Conservation (phyloP, 2,329 filamentous ascomycete species). For the Xylariaceae sp. region DNA sequence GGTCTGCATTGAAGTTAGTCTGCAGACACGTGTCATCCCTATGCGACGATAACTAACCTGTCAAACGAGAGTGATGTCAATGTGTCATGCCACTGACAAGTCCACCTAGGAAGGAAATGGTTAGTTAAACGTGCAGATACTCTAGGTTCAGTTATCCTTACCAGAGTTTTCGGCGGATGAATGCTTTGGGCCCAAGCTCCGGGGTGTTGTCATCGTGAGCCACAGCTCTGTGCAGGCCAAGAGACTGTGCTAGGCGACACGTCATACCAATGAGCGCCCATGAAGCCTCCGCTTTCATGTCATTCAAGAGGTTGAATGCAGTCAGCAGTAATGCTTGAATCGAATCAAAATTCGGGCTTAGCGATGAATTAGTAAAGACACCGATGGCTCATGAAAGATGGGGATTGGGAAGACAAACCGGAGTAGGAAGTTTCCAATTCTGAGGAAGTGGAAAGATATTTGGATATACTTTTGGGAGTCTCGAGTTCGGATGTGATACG, state of each 20-base stretch:
- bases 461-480: constrained; percentile 60
- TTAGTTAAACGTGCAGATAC: not conserved
- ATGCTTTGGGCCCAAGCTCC: constrained; percentile 48
- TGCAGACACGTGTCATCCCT: not conserved
- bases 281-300: constrained; percentile 66
- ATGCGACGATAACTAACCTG: constrained; percentile 38
- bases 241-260: constrained; percentile 60
- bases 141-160: constrained; percentile 26
- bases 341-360: constrained; percentile 59
- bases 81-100: constrained; percentile 64
- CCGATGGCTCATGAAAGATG: too few relatives aligned
- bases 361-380: too few relatives aligned
- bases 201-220: constrained; percentile 43
- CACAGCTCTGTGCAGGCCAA: constrained; percentile 54
- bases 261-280: constrained; percentile 63
- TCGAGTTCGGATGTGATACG: constrained; percentile 56
- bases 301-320: constrained; percentile 61
- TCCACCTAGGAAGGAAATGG: constrained; percentile 42
- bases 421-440: constrained; percentile 60
- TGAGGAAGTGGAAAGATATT: constrained; percentile 62
- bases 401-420: constrained; percentile 40
- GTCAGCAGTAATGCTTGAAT: constrained; percentile 62
- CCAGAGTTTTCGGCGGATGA: constrained; percentile 54
- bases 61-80: constrained; percentile 64
- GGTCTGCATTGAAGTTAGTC: constrained; percentile 37